Percentiles rank a stretch among this genome's conserved stretches.
These are phyloP conservation scores for Pythium insidiosum DNA, from an alignment of 352 stramenopile species.

Conservation along the genomic window DNA sequence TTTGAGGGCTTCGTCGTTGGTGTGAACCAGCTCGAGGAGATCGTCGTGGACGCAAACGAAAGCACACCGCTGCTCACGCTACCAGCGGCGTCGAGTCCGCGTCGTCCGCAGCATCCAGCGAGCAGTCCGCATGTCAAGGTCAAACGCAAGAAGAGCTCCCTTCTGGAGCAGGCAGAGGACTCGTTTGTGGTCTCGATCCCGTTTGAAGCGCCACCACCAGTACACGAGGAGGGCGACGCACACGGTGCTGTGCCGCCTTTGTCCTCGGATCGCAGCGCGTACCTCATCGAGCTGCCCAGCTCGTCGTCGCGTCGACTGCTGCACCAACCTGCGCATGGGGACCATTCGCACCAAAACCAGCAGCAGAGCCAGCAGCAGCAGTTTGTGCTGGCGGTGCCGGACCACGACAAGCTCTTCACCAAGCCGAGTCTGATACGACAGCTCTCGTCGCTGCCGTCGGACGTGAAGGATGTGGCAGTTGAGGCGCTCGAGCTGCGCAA, in stretches of 20 bases:
- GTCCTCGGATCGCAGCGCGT: constrained; percentile 47
- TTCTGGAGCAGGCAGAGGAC: constrained; percentile 59
- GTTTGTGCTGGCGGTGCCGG: constrained; percentile 70
- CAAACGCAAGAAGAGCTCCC: constrained; percentile 56
- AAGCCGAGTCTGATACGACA: constrained; percentile 49
- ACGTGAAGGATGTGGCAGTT: constrained; percentile 63
- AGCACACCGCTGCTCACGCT: constrained; percentile 47
- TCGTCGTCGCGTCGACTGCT: constrained; percentile 26
- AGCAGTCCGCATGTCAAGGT: constrained; percentile 33
- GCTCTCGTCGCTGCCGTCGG: constrained; percentile 52
- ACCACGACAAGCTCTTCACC: constrained; percentile 40
- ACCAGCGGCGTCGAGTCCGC: constrained; percentile 11
- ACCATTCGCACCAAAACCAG: too few relatives aligned
- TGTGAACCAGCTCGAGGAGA: constrained; percentile 63
- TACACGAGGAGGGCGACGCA: constrained; percentile 9
- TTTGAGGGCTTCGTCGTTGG: constrained; percentile 83
- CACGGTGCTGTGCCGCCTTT: constrained; percentile 17
- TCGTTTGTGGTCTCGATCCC: constrained; percentile 79
- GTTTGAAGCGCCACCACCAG: constrained; percentile 33
- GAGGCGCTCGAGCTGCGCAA: constrained; percentile 66
- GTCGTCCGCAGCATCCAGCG: constrained; percentile 11
- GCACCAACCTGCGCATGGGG: too few relatives aligned
- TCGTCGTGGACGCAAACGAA: constrained; percentile 35
- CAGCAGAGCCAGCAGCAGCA: too few relatives aligned
- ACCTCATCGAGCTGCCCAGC: constrained; percentile 69